phyloP scores from a whole-genome alignment of 257 asterid species.

The Ilex aquifolium region DNA sequence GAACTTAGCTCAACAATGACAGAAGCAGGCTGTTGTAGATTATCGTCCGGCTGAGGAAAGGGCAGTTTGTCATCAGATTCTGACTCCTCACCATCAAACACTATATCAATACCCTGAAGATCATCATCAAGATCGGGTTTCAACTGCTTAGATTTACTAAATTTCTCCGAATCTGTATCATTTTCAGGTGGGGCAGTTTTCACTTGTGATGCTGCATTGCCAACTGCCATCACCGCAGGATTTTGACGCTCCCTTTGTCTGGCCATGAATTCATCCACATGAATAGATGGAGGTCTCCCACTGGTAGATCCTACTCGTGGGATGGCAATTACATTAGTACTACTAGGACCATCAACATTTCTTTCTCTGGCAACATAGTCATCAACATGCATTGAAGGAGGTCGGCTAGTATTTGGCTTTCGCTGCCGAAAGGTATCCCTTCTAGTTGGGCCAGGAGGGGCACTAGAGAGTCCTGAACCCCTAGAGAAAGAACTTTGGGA shows the following conservation, averaged over 20 bases:
- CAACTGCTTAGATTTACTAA: conserved; percentile 48
- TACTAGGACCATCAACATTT: conserved; percentile 66
- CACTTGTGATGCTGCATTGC: conserved; percentile 42
- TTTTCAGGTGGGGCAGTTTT: conserved; percentile 46
- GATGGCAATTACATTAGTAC: conserved; percentile 70
- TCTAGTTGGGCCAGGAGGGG: conserved; percentile 72
- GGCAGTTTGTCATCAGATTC: conserved; percentile 86
- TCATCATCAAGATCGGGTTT: conserved; percentile 90
- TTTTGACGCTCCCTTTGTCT: conserved; percentile 87
- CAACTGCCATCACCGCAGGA: conserved; percentile 35
- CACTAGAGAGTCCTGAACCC: conserved; percentile 49
- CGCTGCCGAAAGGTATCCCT: conserved; percentile 95
- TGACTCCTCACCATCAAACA: conserved; percentile 91
- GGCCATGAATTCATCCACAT: conserved; percentile 97
- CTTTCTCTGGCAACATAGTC: conserved; percentile 96
- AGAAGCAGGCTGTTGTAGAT: conserved; percentile 46
- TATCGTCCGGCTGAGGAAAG: conserved; percentile 84
- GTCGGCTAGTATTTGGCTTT: conserved; percentile 95
- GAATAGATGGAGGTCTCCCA: conserved; percentile 92
- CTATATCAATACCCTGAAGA: conserved; percentile 93
- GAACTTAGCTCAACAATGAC: conserved; percentile 52
- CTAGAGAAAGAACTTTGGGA: conserved; percentile 61
- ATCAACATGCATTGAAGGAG: conserved; percentile 99
- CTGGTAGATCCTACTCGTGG: conserved; percentile 73
- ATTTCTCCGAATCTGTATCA: conserved; percentile 46